These are phyloP conservation scores for Phaffia australis DNA, from an alignment of 768 basidiomycete genomes.

Conservation along the genomic window DNA sequence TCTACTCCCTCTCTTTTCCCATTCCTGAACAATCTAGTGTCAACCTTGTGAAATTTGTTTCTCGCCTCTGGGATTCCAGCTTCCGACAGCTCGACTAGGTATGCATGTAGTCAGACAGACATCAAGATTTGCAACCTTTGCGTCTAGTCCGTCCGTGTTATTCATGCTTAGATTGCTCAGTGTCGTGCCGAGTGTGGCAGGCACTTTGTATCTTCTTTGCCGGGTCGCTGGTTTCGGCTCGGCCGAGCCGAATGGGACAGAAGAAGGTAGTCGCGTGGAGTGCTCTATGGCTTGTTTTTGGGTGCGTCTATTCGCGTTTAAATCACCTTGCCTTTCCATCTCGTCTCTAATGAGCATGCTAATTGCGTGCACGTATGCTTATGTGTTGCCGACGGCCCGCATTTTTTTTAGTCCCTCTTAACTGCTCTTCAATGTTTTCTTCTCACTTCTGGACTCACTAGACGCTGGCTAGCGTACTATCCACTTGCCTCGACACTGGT, in stretches of 20 bases:
- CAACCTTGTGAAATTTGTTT: background rate
- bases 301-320: slow-evolving; percentile 6
- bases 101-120: slow-evolving; percentile 4
- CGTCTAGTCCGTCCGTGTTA: slow-evolving; percentile 7
- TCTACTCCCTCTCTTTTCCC: background rate
- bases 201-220: slow-evolving; percentile 16
- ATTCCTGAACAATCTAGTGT: background rate
- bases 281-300: slow-evolving; percentile 21
- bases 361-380: background rate
- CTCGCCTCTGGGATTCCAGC: background rate
- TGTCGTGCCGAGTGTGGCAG: slow-evolving; percentile 14
- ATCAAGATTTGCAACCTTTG: background rate
- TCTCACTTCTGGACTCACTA: slow-evolving; percentile 76
- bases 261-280: slow-evolving; percentile 12
- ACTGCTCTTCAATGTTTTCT: slow-evolving; percentile 82
- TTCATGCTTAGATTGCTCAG: slow-evolving; percentile 10
- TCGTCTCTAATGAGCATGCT: too few species aligned
- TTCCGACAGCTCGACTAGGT: slow-evolving; percentile 16
- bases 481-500: slow-evolving; percentile 76
- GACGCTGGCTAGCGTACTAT: slow-evolving; percentile 86
- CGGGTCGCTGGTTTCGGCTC: background rate
- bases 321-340: background rate
- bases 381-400: too few species aligned
- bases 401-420: slow-evolving; percentile 51
- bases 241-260: background rate